Evolutionary conservation across 83 land plant genomes (phyloP).

Genomic region (Diphasiastrum complanatum): DNA sequence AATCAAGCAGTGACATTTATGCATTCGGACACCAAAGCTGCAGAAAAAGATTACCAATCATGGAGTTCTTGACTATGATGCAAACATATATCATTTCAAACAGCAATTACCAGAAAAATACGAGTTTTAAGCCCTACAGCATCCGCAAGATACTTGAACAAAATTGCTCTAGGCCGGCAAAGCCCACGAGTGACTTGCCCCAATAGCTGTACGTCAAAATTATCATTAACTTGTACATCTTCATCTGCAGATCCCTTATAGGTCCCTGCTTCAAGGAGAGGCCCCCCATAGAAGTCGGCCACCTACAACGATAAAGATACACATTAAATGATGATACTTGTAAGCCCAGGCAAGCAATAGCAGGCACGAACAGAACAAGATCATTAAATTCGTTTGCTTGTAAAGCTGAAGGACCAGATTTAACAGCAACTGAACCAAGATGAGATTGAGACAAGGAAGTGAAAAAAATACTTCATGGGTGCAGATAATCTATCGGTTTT

Average conservation of each 20-base stretch:
- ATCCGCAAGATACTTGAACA: slow-evolving; percentile 93
- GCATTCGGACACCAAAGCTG: too few species aligned
- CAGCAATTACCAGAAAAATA: slow-evolving; percentile 72
- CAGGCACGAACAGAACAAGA: too few species aligned
- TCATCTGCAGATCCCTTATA: slow-evolving; percentile 55
- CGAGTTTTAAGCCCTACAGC: slow-evolving; percentile 79
- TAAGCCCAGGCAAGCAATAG: background rate
- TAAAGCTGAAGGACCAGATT: too few species aligned
- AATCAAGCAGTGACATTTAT: too few species aligned
- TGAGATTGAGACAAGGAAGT: too few species aligned
- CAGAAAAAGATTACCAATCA: too few species aligned
- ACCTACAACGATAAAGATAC: slow-evolving; percentile 40
- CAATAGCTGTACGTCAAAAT: slow-evolving; percentile 51
- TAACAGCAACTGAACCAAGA: too few species aligned
- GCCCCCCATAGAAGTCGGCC: slow-evolving; percentile 71
- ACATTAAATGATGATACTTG: background rate
- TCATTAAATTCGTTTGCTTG: too few species aligned
- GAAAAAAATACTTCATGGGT: too few species aligned
- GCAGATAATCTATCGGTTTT: background rate
- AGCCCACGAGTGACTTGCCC: slow-evolving; percentile 74
- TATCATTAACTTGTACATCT: slow-evolving; percentile 30
- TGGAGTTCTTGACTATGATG: too few species aligned
- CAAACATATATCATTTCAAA: too few species aligned
- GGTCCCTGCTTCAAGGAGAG: slow-evolving; percentile 59
- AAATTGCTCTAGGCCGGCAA: slow-evolving; percentile 85